A percentile compares a stretch with the other conserved stretches of the same genome.
phyloP scores from a whole-genome alignment of 2,329 filamentous ascomycete species.

The Canariomyces notabilis region DNA sequence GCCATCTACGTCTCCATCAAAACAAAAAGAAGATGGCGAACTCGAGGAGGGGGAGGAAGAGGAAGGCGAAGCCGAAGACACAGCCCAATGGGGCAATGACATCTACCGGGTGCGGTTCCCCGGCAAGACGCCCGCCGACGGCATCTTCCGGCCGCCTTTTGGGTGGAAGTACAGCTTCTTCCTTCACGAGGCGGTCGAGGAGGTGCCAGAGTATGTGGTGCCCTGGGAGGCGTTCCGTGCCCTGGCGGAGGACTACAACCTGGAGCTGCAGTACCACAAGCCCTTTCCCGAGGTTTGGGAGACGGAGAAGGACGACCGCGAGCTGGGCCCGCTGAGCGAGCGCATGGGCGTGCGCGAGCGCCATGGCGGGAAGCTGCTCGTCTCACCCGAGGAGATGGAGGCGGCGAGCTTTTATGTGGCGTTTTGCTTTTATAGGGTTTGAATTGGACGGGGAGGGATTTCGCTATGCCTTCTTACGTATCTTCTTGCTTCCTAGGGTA shows the following conservation, averaged over 20 bases:
- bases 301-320: conserved; percentile 77
- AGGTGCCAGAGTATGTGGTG: conserved; percentile 94
- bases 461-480: no score
- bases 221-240: conserved; percentile 97
- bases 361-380: conserved; percentile 59
- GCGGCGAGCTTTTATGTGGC: conserved; percentile 87
- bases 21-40: conserved; percentile 27
- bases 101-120: conserved; percentile 91
- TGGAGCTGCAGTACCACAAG: conserved; percentile 92
- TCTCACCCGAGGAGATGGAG: conserved; percentile 85
- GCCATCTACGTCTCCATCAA: conserved; percentile 5
- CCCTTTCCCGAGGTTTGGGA: conserved; percentile 89
- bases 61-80: conserved; percentile 58
- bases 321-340: conserved; percentile 79
- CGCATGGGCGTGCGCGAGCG: conserved; percentile 88
- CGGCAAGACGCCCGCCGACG: conserved; percentile 74
- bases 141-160: conserved; percentile 87
- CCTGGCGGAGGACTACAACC: conserved; percentile 90
- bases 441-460: not conserved
- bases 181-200: conserved; percentile 91
- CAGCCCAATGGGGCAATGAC: conserved; percentile 83
- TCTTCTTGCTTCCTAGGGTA: no score
- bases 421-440: conserved; percentile 94
- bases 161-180: conserved; percentile 99
- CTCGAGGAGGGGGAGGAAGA: conserved; percentile 43